Evolutionary conservation across 1,284 basidiomycete genomes (phyloP), one percentile per base, ranked within the genome.

Genomic region (Naganishia albida): DNA sequence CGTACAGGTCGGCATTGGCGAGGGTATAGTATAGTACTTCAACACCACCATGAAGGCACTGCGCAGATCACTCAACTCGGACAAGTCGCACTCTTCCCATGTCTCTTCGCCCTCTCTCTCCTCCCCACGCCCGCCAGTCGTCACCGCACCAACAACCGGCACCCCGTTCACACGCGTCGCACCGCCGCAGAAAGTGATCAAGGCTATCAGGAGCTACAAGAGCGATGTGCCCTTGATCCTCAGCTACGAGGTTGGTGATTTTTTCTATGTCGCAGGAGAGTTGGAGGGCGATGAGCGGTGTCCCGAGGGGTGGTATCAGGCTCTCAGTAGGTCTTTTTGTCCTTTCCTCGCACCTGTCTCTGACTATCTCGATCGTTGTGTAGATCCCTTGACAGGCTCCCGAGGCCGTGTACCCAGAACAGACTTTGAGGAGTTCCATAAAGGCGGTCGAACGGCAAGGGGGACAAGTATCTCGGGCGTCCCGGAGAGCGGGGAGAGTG

Each of bases 121-220:
- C 85, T 8, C 71, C 20, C 23, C 50, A 15, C 57, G 38, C 28
- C 43, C 70, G 8, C 69, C 72, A 44, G 67, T 70, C 15, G 72
- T 70, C 15, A 70, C 73, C 34, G 57, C 79, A 86, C 52, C 87
- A 28, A 71, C 85, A 43, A 80, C 90, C 39, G 86, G 86, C 52
- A 87, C 87, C 72, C 87, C 89, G 2, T 79, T 85, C 20, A 81
- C 85, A 50, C 84, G 88, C 52, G 85, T 90, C 66, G 80, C 87
- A 4, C 93, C 93, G 1, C 93, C 96, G 0, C 90, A 95, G 80
- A 95, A 93, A 77, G 94, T 98, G 74, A 96, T 99, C 73, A 88
- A 91, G 66, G 94, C 96, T 6, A 82, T 90, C 68, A 78, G 83
- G 28, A 77, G 84, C 23, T 88, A 93, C 80, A 81, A 84, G 49